phyloP scores from a whole-genome alignment of 2,329 filamentous ascomycete species.

The Emergomyces orientalis region DNA sequence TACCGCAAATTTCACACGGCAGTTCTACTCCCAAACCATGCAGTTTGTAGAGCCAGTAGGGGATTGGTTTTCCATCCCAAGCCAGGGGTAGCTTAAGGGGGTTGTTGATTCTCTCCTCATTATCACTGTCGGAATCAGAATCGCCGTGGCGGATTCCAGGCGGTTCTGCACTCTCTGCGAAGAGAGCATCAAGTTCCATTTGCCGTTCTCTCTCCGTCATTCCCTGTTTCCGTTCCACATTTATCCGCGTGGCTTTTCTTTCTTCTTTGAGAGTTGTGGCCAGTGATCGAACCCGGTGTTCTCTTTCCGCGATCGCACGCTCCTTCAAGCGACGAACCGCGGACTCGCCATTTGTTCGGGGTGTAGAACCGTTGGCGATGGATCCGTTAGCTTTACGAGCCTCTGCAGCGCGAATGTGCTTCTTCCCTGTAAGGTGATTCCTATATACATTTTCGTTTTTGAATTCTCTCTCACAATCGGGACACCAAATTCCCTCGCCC shows the following conservation, averaged over 20 bases:
- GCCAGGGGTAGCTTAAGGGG: slow-evolving; percentile 89
- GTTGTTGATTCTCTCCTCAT: slow-evolving; percentile 87
- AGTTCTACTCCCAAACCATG: slow-evolving; percentile 94
- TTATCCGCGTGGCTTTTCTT: slow-evolving; percentile 79
- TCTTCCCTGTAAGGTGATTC: slow-evolving; percentile 78
- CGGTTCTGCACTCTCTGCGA: slow-evolving; percentile 49
- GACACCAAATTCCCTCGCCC: slow-evolving; percentile 72
- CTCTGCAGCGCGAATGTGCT: slow-evolving; percentile 78
- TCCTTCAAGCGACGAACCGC: slow-evolving; percentile 61
- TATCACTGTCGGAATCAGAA: slow-evolving; percentile 55
- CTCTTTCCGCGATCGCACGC: slow-evolving; percentile 78
- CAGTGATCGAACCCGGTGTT: slow-evolving; percentile 72
- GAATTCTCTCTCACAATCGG: slow-evolving; percentile 89
- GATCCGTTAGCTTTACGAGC: slow-evolving; percentile 43
- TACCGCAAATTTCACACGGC: slow-evolving; percentile 91
- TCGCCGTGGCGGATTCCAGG: slow-evolving; percentile 37
- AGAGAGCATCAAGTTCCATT: slow-evolving; percentile 83
- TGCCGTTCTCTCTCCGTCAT: slow-evolving; percentile 96
- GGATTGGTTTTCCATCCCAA: slow-evolving; percentile 98
- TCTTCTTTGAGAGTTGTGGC: slow-evolving; percentile 76
- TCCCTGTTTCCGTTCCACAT: slow-evolving; percentile 90
- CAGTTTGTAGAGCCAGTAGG: slow-evolving; percentile 96
- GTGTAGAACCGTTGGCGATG: slow-evolving; percentile 26
- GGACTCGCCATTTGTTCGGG: slow-evolving; percentile 16
- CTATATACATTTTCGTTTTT: slow-evolving; percentile 93